These are phyloP conservation scores for Monilinia laxa DNA, from an alignment of 2,329 filamentous ascomycete species.

Conservation along the genomic window DNA sequence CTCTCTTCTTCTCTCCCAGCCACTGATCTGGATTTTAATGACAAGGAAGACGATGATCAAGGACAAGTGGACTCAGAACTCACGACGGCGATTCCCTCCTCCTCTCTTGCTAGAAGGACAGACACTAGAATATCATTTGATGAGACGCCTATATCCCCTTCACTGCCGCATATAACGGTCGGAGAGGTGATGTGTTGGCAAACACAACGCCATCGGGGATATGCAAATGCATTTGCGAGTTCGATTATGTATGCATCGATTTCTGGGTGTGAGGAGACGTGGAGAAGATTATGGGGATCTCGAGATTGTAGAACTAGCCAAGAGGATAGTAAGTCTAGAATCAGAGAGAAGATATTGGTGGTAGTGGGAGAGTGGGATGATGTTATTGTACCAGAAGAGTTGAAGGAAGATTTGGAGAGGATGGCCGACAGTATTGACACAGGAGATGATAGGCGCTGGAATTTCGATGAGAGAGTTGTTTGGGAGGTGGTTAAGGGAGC, in stretches of 20 bases:
- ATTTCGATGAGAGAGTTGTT: constrained; percentile 44
- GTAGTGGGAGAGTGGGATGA: constrained; percentile 48
- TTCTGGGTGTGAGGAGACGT: constrained; percentile 52
- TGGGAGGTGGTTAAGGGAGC: constrained; percentile 54
- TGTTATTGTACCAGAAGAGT: constrained; percentile 52
- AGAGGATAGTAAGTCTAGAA: constrained; percentile 29
- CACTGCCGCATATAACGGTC: constrained; percentile 30
- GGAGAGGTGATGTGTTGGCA: constrained; percentile 54
- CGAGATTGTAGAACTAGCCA: not conserved
- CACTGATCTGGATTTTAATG: not conserved
- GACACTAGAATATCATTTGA: constrained; percentile 27
- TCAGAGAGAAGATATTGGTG: constrained; percentile 53
- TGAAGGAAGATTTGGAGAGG: constrained; percentile 32
- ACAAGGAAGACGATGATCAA: constrained; percentile 26
- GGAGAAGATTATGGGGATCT: constrained; percentile 45
- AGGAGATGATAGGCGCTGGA: not conserved
- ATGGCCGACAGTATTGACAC: constrained; percentile 23
- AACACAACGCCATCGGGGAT: constrained; percentile 55
- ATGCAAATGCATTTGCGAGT: constrained; percentile 60
- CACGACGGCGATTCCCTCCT: not conserved
- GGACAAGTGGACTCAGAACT: constrained; percentile 14
- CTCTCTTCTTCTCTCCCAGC: not conserved
- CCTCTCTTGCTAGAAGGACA: not conserved
- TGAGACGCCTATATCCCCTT: constrained; percentile 27
- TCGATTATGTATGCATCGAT: constrained; percentile 56